Evolutionary conservation across 495 filamentous ascomycete genomes (phyloP), one percentile per base, ranked within the genome.

Genomic region (Lophiotrema nucula): DNA sequence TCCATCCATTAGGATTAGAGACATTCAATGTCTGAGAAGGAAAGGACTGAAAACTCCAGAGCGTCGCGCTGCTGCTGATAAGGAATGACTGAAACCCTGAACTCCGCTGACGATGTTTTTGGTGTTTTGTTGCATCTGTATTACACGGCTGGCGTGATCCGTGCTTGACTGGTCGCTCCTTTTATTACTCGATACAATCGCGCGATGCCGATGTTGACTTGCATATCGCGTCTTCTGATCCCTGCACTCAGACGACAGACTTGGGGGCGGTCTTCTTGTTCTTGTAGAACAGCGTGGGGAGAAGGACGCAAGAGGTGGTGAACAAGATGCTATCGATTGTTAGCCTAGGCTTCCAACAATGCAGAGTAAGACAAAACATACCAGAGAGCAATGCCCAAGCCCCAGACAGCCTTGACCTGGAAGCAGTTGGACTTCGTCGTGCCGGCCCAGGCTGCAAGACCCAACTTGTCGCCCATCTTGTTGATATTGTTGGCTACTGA

Each of bases 341-440:
- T 45, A 63, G 60, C 38, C n/a, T 12, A 26, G 8, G 23, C 8
- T 21, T 11, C 10, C 25, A 8, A 13, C 18, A 1, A 6, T 1
- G 22, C 25, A 31, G n/a, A 22, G 33, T n/a, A 28, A 10, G 16
- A 33, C n/a, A 25, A 18, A 12, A 76, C 78, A 62, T 62, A 86
- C 83, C 82, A 92, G 28, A 92, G 76, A 4, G 87, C 85, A 76
- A 96, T 95, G 72, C 81, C 80, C 53, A 96, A 71, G 16, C 90
- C 92, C 92, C 90, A 96, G 58, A 92, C 84, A 11, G 87, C 82
- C 77, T 96, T 96, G 72, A 87, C 86, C 78, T 93, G 84, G 62
- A 81, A 83, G 75, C 92, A 96, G 55, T 88, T 87, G 15, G 79
- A 70, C 74, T 84, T 84, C 49, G 80, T 86, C 12, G 78, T 76